These are phyloP conservation scores for Cutaneotrichosporon dermatis DNA, from an alignment of 1,284 basidiomycete species.

Conservation along the genomic window DNA sequence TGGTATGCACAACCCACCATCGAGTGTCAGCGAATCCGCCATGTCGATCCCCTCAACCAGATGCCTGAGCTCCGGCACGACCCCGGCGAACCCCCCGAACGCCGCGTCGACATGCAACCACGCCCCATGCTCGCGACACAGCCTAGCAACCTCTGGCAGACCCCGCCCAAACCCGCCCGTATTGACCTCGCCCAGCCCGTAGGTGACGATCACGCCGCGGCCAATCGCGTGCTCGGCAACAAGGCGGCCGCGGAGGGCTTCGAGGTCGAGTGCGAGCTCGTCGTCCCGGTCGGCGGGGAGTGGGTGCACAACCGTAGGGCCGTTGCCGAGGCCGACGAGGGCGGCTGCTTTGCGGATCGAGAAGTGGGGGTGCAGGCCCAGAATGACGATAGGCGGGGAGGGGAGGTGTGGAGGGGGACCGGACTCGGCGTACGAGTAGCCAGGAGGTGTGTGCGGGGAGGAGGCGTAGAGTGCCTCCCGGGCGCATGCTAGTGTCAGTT, in stretches of 20 bases:
- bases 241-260: conserved; percentile 40
- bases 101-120: conserved; percentile 55
- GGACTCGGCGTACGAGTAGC: conserved; percentile 40
- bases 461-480: conserved; percentile 38
- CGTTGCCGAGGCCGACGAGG: conserved; percentile 51
- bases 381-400: conserved; percentile 46
- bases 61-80: conserved; percentile 47
- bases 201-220: conserved; percentile 48
- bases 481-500: conserved; percentile 41
- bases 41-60: conserved; percentile 47
- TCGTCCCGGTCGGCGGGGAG: conserved; percentile 31
- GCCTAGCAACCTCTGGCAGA: conserved; percentile 36
- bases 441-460: not conserved
- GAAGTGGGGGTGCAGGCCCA: conserved; percentile 47
- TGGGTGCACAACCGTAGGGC: conserved; percentile 43
- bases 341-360: conserved; percentile 53
- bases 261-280: conserved; percentile 49
- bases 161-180: conserved; percentile 51
- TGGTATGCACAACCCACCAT: conserved; percentile 42
- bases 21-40: conserved; percentile 52
- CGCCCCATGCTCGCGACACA: conserved; percentile 49
- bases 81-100: conserved; percentile 42
- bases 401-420: conserved; percentile 41
- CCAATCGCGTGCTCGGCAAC: conserved; percentile 28
- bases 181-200: conserved; percentile 54